These are phyloP conservation scores for Spergularia marina DNA, from an alignment of 148 eudicot species.

Conservation along the genomic window DNA sequence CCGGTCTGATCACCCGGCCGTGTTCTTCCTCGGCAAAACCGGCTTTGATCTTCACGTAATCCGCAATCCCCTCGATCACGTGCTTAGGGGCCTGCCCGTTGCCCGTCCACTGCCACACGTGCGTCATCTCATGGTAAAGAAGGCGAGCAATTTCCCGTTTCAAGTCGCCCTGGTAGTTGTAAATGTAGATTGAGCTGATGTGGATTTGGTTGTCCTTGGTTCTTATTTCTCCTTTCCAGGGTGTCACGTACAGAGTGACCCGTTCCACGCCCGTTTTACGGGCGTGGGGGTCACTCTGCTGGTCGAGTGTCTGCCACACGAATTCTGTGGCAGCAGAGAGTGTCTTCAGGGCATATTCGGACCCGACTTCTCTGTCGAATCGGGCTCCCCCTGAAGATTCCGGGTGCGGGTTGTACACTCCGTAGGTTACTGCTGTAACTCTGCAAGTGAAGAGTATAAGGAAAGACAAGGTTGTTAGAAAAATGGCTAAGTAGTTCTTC, in stretches of 20 bases:
- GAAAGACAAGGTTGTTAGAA: constrained; percentile 5
- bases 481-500: background rate
- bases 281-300: constrained; percentile 17
- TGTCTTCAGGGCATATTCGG: constrained; percentile 26
- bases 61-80: constrained; percentile 50
- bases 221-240: constrained; percentile 29
- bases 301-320: constrained; percentile 49
- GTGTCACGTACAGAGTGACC: constrained; percentile 6
- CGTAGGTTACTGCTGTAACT: constrained; percentile 31
- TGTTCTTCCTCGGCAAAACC: constrained; percentile 31
- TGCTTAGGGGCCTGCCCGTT: constrained; percentile 30
- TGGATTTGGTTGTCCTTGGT: constrained; percentile 28
- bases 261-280: constrained; percentile 25
- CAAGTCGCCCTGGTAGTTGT: constrained; percentile 35
- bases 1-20: constrained; percentile 33
- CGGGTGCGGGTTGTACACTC: constrained; percentile 32
- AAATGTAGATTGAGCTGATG: constrained; percentile 37
- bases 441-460: constrained; percentile 6
- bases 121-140: constrained; percentile 46
- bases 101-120: constrained; percentile 48
- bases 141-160: constrained; percentile 39
- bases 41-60: constrained; percentile 47
- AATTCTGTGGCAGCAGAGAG: constrained; percentile 32
- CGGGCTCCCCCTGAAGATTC: constrained; percentile 39
- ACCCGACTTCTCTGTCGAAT: constrained; percentile 36